These are phyloP conservation scores for Tremella yokohamensis DNA, from an alignment of 768 basidiomycete species.

Conservation along the genomic window DNA sequence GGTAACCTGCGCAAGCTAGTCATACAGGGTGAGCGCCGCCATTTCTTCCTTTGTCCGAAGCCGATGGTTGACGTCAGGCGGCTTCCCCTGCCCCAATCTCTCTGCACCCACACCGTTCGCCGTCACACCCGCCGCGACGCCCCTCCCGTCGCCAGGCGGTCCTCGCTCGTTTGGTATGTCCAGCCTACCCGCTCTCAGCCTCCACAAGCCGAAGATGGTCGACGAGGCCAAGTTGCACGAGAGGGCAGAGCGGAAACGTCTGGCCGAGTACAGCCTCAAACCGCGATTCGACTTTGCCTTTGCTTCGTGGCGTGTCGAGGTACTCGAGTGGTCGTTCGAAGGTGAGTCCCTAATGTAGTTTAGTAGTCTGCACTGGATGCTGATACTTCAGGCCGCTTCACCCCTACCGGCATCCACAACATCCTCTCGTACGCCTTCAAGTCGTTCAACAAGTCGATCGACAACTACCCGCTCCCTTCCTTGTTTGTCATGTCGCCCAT, in stretches of 20 bases:
- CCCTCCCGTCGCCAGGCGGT: conserved; percentile 32
- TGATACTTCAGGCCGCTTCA: conserved; percentile 32
- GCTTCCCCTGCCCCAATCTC: conserved; percentile 46
- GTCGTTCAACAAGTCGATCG: conserved; percentile 22
- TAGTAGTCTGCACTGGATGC: background rate
- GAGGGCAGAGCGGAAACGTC: conserved; percentile 26
- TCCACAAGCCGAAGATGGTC: conserved; percentile 33
- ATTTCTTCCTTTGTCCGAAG: background rate
- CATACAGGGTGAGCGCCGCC: conserved; percentile 31
- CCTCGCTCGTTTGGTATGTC: conserved; percentile 15
- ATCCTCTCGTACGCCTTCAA: conserved; percentile 31
- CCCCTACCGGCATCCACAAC: conserved; percentile 31
- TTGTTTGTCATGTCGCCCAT: conserved; percentile 33
- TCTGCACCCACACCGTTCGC: conserved; percentile 43
- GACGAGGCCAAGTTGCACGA: conserved; percentile 26
- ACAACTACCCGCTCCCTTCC: conserved; percentile 29
- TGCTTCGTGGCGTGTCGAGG: conserved; percentile 34
- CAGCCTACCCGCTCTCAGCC: conserved; percentile 31
- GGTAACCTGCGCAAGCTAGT: conserved; percentile 32
- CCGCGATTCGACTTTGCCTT: conserved; percentile 44
- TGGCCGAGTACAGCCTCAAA: conserved; percentile 38
- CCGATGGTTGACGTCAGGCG: conserved; percentile 19
- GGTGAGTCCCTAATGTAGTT: conserved; percentile 24
- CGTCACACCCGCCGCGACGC: conserved; percentile 41
- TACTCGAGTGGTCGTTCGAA: conserved; percentile 37